phyloP scores from a whole-genome alignment of 768 basidiomycete genomes.

The Tulasnella sp. region DNA sequence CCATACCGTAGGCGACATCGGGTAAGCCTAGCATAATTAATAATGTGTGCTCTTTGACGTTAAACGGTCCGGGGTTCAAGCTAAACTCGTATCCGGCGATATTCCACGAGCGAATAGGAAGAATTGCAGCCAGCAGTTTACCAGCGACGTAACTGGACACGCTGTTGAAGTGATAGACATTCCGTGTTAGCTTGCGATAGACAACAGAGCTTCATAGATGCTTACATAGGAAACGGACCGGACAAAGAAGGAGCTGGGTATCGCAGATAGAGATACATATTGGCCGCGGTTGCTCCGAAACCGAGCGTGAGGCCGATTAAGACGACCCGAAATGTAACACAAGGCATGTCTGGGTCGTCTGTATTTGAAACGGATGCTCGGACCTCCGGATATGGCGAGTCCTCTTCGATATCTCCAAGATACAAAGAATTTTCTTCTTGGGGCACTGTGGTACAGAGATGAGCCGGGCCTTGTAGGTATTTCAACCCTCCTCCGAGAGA shows the following conservation, averaged over 20 bases:
- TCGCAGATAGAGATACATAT: constrained; percentile 93
- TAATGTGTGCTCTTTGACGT: constrained; percentile 91
- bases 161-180: background rate
- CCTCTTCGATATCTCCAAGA: constrained; percentile 48
- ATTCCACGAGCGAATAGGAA: constrained; percentile 56
- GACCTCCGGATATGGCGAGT: constrained; percentile 95
- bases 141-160: constrained; percentile 70
- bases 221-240: constrained; percentile 60
- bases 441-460: background rate
- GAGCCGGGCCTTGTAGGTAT: background rate
- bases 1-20: constrained; percentile 51
- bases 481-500: background rate
- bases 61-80: constrained; percentile 94
- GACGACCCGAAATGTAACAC: constrained; percentile 87
- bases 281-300: constrained; percentile 57
- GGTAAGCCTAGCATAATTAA: constrained; percentile 75
- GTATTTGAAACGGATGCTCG: constrained; percentile 95
- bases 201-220: background rate
- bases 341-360: constrained; percentile 98
- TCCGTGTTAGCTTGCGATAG: background rate
- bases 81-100: constrained; percentile 53
- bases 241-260: constrained; percentile 74
- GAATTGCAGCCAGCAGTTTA: constrained; percentile 67
- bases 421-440: constrained; percentile 5
- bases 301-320: constrained; percentile 49